phyloP scores from a whole-genome alignment of 164 flowering plant genomes.

The Protea cynaroides region DNA sequence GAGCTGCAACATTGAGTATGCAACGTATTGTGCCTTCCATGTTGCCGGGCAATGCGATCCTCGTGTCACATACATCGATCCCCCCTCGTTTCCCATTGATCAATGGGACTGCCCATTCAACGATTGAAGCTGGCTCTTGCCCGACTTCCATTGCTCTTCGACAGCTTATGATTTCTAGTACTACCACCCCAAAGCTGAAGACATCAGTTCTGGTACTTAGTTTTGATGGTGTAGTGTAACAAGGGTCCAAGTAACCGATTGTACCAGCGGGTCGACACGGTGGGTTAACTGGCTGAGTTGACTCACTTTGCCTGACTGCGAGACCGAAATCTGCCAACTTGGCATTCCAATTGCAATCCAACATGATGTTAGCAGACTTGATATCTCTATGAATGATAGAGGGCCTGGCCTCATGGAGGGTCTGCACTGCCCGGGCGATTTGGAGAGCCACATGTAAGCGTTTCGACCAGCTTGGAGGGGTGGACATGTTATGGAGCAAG shows the following conservation, averaged over 20 bases:
- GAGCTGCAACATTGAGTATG: conserved; percentile 33
- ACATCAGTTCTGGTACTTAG: conserved; percentile 61
- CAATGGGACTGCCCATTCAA: conserved; percentile 26
- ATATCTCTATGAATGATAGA: conserved; percentile 57
- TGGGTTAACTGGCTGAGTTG: conserved; percentile 1
- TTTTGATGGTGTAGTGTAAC: conserved; percentile 43
- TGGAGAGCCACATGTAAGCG: conserved; percentile 43
- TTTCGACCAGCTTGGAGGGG: conserved; percentile 40
- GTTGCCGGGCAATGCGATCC: conserved; percentile 1
- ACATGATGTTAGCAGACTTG: conserved; percentile 54
- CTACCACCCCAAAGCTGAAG: conserved; percentile 62
- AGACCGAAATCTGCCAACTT: conserved; percentile 69
- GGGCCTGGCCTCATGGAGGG: conserved; percentile 40
- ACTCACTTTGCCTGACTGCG: conserved; percentile 19
- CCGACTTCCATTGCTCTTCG: conserved; percentile 44
- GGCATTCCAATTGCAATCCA: conserved; percentile 46
- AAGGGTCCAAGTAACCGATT: conserved; percentile 69
- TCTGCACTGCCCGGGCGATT: conserved; percentile 40
- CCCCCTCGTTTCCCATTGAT: conserved; percentile 8
- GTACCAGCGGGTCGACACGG: conserved; percentile 59
- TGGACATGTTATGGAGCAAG: conserved; percentile 26
- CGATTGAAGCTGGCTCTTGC: conserved; percentile 35
- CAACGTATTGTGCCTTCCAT: conserved; percentile 8
- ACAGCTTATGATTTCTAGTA: conserved; percentile 55
- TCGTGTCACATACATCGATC: conserved; percentile 15